Conservation (phyloP, 2,329 filamentous ascomycete genomes). For the Arthrobotrys musiformis region DNA sequence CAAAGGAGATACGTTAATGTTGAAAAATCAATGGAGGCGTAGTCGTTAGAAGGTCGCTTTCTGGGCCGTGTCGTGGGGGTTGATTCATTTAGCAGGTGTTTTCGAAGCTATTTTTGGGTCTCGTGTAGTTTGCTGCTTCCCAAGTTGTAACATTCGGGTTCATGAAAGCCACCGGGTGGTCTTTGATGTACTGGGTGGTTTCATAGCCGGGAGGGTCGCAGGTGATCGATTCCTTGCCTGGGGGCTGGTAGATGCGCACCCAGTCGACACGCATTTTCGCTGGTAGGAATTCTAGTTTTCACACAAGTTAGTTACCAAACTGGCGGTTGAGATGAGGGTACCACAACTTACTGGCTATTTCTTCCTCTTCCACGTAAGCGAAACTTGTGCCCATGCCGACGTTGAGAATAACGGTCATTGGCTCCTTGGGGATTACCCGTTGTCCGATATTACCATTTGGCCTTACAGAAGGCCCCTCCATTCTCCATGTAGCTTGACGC, state of each 20-base stretch:
- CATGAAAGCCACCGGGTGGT: conserved; percentile 66
- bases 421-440: conserved; percentile 66
- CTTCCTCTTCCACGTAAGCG: conserved; percentile 65
- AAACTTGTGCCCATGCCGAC: conserved; percentile 67
- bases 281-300: conserved; percentile 61
- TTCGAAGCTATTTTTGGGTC: conserved; percentile 53
- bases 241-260: conserved; percentile 68
- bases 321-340: not conserved
- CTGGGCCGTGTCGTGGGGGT: not conserved
- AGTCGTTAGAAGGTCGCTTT: not conserved
- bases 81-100: conserved; percentile 35
- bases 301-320: not conserved
- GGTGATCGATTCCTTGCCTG: conserved; percentile 66
- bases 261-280: conserved; percentile 69
- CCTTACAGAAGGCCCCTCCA: conserved; percentile 67
- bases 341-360: conserved; percentile 24
- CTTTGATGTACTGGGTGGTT: conserved; percentile 67
- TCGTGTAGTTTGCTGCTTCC: conserved; percentile 41
- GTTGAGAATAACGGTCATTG: conserved; percentile 69
- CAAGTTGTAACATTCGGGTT: conserved; percentile 67
- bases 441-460: conserved; percentile 68
- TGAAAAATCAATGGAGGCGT: not conserved
- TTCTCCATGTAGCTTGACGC: conserved; percentile 66
- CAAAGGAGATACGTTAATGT: conserved; percentile 28
- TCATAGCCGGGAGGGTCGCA: conserved; percentile 69